phyloP scores from a whole-genome alignment of 257 asterid genomes.

The Scutellaria baicalensis region DNA sequence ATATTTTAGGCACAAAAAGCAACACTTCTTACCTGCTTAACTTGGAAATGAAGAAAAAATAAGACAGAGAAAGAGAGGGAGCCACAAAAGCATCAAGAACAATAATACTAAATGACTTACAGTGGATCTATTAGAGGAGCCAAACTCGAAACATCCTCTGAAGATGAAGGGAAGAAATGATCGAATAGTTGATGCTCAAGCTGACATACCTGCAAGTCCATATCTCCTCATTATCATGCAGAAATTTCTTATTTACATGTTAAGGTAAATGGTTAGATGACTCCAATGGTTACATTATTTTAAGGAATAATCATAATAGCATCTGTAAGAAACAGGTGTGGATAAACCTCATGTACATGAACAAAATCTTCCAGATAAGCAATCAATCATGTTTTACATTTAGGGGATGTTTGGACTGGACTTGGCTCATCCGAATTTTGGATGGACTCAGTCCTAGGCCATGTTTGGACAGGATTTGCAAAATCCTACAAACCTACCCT shows the following conservation, averaged over 20 bases:
- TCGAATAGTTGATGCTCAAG: constrained; percentile 93
- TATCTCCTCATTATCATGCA: background rate
- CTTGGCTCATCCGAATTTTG: too few relatives aligned
- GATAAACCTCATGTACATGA: background rate
- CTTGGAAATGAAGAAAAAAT: background rate
- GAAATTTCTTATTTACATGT: background rate
- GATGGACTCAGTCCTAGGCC: too few relatives aligned
- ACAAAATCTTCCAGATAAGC: background rate
- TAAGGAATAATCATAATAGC: background rate
- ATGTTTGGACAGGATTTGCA: too few relatives aligned
- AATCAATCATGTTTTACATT: constrained; percentile 4
- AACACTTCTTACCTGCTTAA: background rate
- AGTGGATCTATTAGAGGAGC: constrained; percentile 91
- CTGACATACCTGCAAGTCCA: constrained; percentile 75
- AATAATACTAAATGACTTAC: constrained; percentile 42
- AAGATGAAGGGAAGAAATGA: constrained; percentile 95
- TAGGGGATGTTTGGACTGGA: too few relatives aligned
- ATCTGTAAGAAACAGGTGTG: background rate
- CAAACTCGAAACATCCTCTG: constrained; percentile 86
- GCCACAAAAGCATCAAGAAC: background rate
- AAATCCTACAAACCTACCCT: too few relatives aligned
- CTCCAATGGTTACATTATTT: background rate
- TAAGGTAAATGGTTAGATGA: background rate
- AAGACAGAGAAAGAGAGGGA: constrained; percentile 4
- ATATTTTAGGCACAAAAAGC: background rate